Evolutionary conservation across 106 monocot species (phyloP).

Genomic region (Gastrodia elata): DNA sequence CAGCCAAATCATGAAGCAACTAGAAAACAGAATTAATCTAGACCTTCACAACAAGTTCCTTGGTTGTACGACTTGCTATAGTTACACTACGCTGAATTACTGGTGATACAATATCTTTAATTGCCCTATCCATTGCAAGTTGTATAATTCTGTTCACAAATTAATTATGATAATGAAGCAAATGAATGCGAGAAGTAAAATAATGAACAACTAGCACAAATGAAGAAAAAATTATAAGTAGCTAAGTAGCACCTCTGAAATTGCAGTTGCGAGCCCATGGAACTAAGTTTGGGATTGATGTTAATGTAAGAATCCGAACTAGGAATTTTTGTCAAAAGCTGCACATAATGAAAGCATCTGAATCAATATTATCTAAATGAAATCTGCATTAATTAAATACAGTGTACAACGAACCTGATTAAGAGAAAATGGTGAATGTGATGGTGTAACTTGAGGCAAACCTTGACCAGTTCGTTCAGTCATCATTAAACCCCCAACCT

Average conservation of each 20-base stretch:
- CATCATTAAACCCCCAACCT: slow-evolving; percentile 45
- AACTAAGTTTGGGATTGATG: slow-evolving; percentile 71
- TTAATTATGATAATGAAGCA: slow-evolving; percentile 7
- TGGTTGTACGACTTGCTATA: slow-evolving; percentile 85
- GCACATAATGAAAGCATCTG: slow-evolving; percentile 11
- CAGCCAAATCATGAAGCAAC: background rate
- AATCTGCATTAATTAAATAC: background rate
- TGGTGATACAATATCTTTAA: slow-evolving; percentile 70
- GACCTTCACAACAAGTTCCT: slow-evolving; percentile 93
- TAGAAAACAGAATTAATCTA: background rate
- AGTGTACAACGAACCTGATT: slow-evolving; percentile 49
- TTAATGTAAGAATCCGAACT: slow-evolving; percentile 58
- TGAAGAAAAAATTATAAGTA: background rate
- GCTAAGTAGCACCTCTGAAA: slow-evolving; percentile 47
- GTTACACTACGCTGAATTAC: slow-evolving; percentile 98
- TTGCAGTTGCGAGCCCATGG: slow-evolving; percentile 68
- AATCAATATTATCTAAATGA: background rate
- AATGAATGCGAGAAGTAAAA: background rate
- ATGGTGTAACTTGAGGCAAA: slow-evolving; percentile 45
- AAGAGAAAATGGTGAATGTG: slow-evolving; percentile 62
- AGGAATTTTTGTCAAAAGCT: slow-evolving; percentile 55
- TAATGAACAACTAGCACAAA: background rate
- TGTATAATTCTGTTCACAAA: slow-evolving; percentile 50
- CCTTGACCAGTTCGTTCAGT: slow-evolving; percentile 70
- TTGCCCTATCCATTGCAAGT: slow-evolving; percentile 73